phyloP scores from a whole-genome alignment of 495 filamentous ascomycete genomes.

The Aspergillus saccharolyticus region DNA sequence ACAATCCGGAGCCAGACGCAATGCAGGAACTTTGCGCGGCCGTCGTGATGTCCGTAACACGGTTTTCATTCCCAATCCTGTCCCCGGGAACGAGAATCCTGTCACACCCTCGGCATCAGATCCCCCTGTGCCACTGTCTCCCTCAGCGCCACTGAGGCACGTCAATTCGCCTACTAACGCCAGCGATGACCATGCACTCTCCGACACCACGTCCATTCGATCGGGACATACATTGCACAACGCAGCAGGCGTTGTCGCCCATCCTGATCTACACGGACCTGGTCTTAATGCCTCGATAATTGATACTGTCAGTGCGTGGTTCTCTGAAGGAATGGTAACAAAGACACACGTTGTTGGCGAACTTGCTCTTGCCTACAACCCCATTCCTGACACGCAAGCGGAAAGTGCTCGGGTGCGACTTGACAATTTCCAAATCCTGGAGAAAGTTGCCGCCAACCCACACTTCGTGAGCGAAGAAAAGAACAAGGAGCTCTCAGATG shows the following conservation, averaged over 20 bases:
- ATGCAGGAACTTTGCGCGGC: conserved; percentile 74
- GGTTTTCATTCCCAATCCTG: conserved; percentile 62
- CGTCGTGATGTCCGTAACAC: conserved; percentile 89
- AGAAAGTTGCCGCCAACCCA: conserved; percentile 92
- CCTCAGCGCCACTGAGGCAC: conserved; percentile 35
- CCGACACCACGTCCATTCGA: conserved; percentile 87
- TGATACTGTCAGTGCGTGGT: conserved; percentile 82
- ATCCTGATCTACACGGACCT: conserved; percentile 75
- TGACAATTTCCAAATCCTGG: conserved; percentile 84
- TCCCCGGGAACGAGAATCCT: conserved; percentile 30
- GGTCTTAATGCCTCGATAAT: conserved; percentile 89
- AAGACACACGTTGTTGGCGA: conserved; percentile 80
- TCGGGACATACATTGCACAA: conserved; percentile 78
- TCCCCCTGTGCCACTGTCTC: conserved; percentile 22
- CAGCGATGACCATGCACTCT: conserved; percentile 56
- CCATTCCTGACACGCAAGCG: conserved; percentile 43
- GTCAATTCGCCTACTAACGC: conserved; percentile 43
- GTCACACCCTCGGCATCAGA: conserved; percentile 17
- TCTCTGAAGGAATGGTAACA: conserved; percentile 66
- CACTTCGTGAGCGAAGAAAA: conserved; percentile 67
- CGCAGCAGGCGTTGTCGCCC: conserved; percentile 53
- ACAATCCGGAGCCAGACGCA: conserved; percentile 55
- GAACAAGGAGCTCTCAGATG: conserved; percentile 34
- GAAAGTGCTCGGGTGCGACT: conserved; percentile 66
- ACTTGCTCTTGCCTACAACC: conserved; percentile 81